Evolutionary conservation across 2,329 filamentous ascomycete genomes (phyloP).

Genomic region (Fragosphaeria purpurea): DNA sequence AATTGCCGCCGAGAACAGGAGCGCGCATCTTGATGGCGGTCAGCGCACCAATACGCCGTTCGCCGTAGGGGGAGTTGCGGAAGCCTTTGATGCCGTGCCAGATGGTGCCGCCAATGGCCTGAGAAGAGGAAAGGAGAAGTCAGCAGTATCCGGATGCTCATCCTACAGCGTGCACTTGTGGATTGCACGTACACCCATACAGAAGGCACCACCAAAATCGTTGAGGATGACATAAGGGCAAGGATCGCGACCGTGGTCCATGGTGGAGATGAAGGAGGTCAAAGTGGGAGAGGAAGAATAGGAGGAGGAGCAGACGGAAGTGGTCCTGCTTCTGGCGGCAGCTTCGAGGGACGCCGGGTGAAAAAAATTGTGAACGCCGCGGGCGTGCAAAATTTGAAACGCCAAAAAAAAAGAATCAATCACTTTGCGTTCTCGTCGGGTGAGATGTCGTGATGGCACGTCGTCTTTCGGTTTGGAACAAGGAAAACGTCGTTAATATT

Average conservation of each 20-base stretch:
- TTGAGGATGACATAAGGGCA: slow-evolving; percentile 95
- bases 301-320: background rate
- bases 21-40: slow-evolving; percentile 97
- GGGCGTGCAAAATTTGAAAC: too few species aligned
- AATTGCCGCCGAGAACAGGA: slow-evolving; percentile 93
- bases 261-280: slow-evolving; percentile 23
- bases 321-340: too few species aligned
- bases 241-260: slow-evolving; percentile 95
- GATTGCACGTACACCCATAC: slow-evolving; percentile 16
- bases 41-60: slow-evolving; percentile 88
- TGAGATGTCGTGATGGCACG: too few species aligned
- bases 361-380: too few species aligned
- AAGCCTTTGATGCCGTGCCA: slow-evolving; percentile 98
- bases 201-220: slow-evolving; percentile 76
- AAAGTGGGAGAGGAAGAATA: background rate
- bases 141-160: background rate
- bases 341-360: too few species aligned
- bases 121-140: slow-evolving; percentile 1
- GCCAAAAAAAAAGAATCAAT: too few species aligned
- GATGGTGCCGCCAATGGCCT: slow-evolving; percentile 71
- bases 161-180: too few species aligned
- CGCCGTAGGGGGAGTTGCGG: slow-evolving; percentile 81
- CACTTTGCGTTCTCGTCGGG: too few species aligned
- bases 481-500: too few species aligned
- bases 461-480: too few species aligned